Conservation (phyloP, 306 rosid genomes). For the Begonia masoniana region DNA sequence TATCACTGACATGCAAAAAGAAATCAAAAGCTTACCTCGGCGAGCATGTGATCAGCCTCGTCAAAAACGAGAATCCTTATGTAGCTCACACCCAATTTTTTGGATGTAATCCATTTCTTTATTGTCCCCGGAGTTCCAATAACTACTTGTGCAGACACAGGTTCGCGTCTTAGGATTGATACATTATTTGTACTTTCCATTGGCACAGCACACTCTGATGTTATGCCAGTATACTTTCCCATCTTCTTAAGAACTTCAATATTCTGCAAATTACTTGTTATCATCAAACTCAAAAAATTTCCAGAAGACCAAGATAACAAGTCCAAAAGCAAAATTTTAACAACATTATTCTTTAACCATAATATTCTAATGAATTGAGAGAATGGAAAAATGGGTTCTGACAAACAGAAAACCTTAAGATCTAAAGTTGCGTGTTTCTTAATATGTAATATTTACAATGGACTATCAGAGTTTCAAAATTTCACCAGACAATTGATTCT, state of each 20-base stretch:
- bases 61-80: conserved; percentile 81
- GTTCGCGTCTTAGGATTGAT: conserved; percentile 21
- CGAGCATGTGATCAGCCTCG: conserved; percentile 93
- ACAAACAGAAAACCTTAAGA: too few relatives aligned
- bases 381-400: too few relatives aligned
- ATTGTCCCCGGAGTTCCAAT: conserved; percentile 85
- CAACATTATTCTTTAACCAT: too few relatives aligned
- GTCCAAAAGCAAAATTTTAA: too few relatives aligned
- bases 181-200: conserved; percentile 29
- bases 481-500: too few relatives aligned
- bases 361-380: too few relatives aligned
- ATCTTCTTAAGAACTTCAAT: conserved; percentile 56
- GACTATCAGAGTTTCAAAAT: too few relatives aligned
- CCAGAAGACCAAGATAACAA: too few relatives aligned
- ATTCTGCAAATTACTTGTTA: conserved; percentile 24
- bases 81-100: conserved; percentile 28
- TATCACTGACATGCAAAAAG: too few relatives aligned
- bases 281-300: background rate
- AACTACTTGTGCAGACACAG: conserved; percentile 52
- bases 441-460: too few relatives aligned
- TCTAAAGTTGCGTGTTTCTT: too few relatives aligned
- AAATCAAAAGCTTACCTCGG: conserved; percentile 36
- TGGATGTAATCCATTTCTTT: conserved; percentile 38
- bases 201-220: conserved; percentile 67
- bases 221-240: conserved; percentile 67